These are phyloP conservation scores for Hyphodiscus hymeniophilus DNA, from an alignment of 495 filamentous ascomycete genomes.

Conservation along the genomic window DNA sequence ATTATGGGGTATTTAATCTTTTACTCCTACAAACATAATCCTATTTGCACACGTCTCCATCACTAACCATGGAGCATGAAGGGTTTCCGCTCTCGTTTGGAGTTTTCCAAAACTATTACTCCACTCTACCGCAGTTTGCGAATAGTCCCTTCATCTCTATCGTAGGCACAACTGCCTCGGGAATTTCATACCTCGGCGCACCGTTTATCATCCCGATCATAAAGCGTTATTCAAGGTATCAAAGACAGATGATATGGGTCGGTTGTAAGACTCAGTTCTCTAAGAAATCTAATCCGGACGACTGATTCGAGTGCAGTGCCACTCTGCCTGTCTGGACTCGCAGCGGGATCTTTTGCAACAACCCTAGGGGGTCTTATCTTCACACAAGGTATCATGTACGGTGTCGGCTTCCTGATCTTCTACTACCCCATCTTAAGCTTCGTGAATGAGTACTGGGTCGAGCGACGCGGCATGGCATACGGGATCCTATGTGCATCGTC, in stretches of 20 bases:
- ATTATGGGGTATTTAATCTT: conserved; percentile 20
- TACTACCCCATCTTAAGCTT: conserved; percentile 30
- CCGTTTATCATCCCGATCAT: conserved; percentile 24
- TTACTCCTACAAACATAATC: not conserved
- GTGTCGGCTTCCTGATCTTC: conserved; percentile 29
- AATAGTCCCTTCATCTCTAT: conserved; percentile 24
- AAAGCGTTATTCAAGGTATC: conserved; percentile 22
- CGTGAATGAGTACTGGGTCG: conserved; percentile 33
- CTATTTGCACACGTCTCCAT: not conserved
- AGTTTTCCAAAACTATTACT: conserved; percentile 32
- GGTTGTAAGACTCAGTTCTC: too few relatives aligned
- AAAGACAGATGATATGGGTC: conserved; percentile 24
- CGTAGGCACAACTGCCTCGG: conserved; percentile 26
- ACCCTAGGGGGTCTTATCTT: conserved; percentile 25
- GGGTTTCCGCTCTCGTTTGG: conserved; percentile 27
- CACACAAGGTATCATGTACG: conserved; percentile 32
- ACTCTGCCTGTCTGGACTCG: conserved; percentile 21
- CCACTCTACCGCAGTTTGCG: conserved; percentile 23
- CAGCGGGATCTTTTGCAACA: conserved; percentile 26
- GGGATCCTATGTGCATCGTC: conserved; percentile 30
- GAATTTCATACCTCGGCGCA: conserved; percentile 26
- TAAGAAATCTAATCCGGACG: too few relatives aligned
- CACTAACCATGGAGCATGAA: not conserved
- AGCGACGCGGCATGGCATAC: conserved; percentile 31
- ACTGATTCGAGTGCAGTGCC: too few relatives aligned